Percentiles rank a stretch among this genome's conserved stretches.
phyloP scores from a whole-genome alignment of 1,139 yeast species.

The Yamadazyma pseudoaaseri region DNA sequence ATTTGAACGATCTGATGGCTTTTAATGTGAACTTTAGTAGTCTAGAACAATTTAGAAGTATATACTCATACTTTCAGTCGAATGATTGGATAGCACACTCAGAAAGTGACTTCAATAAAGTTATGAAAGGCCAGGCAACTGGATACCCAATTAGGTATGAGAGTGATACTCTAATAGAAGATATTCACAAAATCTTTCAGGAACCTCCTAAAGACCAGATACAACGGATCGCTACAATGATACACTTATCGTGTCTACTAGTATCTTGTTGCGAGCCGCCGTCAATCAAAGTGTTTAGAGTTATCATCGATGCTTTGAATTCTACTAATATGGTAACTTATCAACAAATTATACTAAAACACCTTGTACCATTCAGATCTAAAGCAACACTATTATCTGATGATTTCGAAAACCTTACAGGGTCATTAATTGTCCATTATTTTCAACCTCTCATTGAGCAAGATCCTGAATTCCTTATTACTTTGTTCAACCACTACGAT shows the following conservation, averaged over 20 bases:
- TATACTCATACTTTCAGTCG: constrained; percentile 28
- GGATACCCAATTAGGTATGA: constrained; percentile 5
- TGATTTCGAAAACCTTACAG: constrained; percentile 1
- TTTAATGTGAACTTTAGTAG: constrained; percentile 16
- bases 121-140: constrained; percentile 6
- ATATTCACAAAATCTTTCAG: constrained; percentile 2
- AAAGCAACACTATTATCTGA: constrained; percentile 7
- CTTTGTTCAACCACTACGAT: constrained; percentile 28
- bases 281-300: constrained; percentile 7
- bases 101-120: constrained; percentile 15
- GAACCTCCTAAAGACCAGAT: constrained; percentile 1
- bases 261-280: constrained; percentile 9
- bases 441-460: constrained; percentile 12
- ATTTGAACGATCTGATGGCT: constrained; percentile 16
- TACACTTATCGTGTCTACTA: constrained; percentile 4
- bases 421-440: constrained; percentile 6
- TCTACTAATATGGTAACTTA: constrained; percentile 5
- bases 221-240: constrained; percentile 2
- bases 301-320: constrained; percentile 8
- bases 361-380: constrained; percentile 8
- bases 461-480: constrained; percentile 27
- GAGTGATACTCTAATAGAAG: constrained; percentile 3
- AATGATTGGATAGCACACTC: constrained; percentile 33
- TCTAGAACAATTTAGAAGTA: constrained; percentile 18
- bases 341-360: constrained; percentile 9